Base-by-base conservation (phyloP, 139 green algal genomes). In the Pleodorina starrii region DNA sequence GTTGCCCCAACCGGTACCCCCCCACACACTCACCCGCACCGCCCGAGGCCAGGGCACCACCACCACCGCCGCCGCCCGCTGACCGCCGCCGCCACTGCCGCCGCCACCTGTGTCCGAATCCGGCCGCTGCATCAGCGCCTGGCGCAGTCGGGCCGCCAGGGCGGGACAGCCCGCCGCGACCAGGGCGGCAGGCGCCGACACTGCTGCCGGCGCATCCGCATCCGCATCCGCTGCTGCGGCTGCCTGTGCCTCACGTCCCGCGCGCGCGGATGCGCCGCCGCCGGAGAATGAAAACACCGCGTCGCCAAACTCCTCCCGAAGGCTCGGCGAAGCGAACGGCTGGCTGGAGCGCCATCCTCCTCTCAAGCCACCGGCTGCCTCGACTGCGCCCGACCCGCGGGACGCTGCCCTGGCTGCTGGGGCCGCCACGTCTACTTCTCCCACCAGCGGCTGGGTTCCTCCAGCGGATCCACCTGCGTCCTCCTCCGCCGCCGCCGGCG, bases 91-190 rank as follows among this genome's bases (percentile, higher is more conserved):
- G 48, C 50, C n/a, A 35, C 9, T 46, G 46, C 46, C 50, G 50
- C 25, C 36, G 46, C 75, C n/a, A 17, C 75, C 72, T 42, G 17
- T 42, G 21, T 57, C 48, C 48, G 48, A 12, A 57, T 10, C 11
- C 11, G 59, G 6, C 27, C 5, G 16, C 16, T 71, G 59, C 40
- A 78, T 23, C 79, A 86, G 79, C 40, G 25, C 57, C 40, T 59
- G 25, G n/a, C 57, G 57, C 9, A 86, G 54, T 54, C 21, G n/a
- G 32, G 4, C 57, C 7, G 36, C 57, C 38, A 86, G 79, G 1
- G 42, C 25, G 6, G 79, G 79, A 42, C 79, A 86, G 57, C 38
- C 79, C 0, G 79, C 54, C 0, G 79, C 57, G 29, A 86, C 40
- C 25, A 86, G 79, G 16, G 79, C 79, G 0, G 79, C 79, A 0